Evolutionary conservation across 2,329 filamentous ascomycete species (phyloP).

Genomic region (Fusarium fujikuroi): DNA sequence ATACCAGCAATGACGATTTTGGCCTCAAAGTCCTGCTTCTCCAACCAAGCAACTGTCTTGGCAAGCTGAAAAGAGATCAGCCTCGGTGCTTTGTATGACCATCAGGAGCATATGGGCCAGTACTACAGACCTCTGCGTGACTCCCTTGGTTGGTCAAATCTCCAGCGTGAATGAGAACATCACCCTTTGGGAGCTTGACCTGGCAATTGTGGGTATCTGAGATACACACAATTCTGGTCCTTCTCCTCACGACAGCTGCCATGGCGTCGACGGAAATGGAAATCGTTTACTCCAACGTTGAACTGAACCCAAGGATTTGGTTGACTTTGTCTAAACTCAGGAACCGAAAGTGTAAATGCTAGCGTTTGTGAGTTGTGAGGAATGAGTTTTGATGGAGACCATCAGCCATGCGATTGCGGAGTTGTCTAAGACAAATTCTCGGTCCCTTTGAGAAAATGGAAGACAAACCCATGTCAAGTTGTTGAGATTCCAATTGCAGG

Average conservation of each 20-base stretch:
- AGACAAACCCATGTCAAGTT: constrained; percentile 14
- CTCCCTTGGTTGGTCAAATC: constrained; percentile 81
- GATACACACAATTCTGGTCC: constrained; percentile 77
- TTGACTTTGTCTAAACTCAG: constrained; percentile 28
- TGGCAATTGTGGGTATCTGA: constrained; percentile 80
- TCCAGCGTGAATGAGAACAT: constrained; percentile 80
- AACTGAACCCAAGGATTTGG: constrained; percentile 24
- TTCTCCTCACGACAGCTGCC: constrained; percentile 43
- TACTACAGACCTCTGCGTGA: constrained; percentile 58
- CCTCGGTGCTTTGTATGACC: not conserved
- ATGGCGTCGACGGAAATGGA: constrained; percentile 22
- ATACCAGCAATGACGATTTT: constrained; percentile 77
- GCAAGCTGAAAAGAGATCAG: constrained; percentile 56
- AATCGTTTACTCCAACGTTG: constrained; percentile 19
- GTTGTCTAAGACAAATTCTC: constrained; percentile 33
- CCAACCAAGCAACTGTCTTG: constrained; percentile 73
- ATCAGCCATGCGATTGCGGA: constrained; percentile 19
- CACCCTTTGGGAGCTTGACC: constrained; percentile 73
- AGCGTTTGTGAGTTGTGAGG: constrained; percentile 11
- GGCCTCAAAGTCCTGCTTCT: constrained; percentile 72
- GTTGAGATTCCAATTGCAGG: constrained; percentile 12
- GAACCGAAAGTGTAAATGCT: constrained; percentile 31
- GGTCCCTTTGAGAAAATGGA: constrained; percentile 5
- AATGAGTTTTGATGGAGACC: constrained; percentile 1
- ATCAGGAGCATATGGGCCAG: not conserved